Evolutionary conservation across 495 filamentous ascomycete species (phyloP).

Genomic region (Penicillium salamii): DNA sequence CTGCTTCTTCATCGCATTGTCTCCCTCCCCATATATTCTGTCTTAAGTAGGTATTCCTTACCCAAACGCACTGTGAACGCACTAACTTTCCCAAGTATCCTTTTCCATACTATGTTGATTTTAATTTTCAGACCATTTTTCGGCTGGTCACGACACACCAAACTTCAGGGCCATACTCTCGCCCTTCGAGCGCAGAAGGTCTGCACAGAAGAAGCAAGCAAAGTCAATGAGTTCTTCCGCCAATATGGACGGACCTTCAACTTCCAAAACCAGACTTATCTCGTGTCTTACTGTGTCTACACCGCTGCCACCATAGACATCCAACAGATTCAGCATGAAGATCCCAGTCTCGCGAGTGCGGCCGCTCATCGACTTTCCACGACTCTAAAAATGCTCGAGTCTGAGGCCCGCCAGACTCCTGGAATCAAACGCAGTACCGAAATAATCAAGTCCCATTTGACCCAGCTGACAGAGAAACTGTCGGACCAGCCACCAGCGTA

Average conservation of each 20-base stretch:
- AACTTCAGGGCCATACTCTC: slow-evolving; percentile 4
- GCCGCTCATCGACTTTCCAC: slow-evolving; percentile 6
- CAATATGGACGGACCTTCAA: slow-evolving; percentile 10
- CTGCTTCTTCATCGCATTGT: slow-evolving; percentile 3
- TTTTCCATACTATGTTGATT: too few species aligned
- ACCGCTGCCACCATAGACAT: slow-evolving; percentile 14
- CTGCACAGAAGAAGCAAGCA: slow-evolving; percentile 7
- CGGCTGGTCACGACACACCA: background rate
- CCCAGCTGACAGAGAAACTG: too few species aligned
- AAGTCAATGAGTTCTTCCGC: slow-evolving; percentile 10
- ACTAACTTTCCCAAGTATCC: too few species aligned
- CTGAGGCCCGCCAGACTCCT: slow-evolving; percentile 10
- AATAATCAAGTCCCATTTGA: slow-evolving; percentile 8
- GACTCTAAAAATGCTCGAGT: slow-evolving; percentile 12
- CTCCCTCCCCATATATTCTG: slow-evolving; percentile 10
- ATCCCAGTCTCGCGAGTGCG: background rate
- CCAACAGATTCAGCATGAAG: slow-evolving; percentile 7
- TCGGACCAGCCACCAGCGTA: too few species aligned
- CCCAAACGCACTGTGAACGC: background rate
- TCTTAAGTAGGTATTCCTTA: slow-evolving; percentile 9
- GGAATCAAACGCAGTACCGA: slow-evolving; percentile 12
- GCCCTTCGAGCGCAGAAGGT: slow-evolving; percentile 10
- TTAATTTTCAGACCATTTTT: too few species aligned
- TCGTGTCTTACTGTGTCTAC: slow-evolving; percentile 15
- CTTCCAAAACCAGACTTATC: slow-evolving; percentile 12